These are phyloP conservation scores for Linum lewisii DNA, from an alignment of 345 rosid species.

Conservation along the genomic window DNA sequence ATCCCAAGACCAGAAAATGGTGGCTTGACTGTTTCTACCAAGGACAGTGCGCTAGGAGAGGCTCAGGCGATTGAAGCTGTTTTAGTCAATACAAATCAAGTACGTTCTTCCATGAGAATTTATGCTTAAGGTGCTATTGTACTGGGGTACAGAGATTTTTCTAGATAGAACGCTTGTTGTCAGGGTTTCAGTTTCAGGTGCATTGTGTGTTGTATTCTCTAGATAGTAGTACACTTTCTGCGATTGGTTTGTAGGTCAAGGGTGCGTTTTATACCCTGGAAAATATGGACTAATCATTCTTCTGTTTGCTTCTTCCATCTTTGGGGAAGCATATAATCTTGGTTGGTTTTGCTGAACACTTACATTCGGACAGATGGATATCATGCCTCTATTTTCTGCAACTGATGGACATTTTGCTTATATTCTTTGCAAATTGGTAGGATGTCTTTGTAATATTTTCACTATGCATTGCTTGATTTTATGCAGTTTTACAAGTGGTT, in stretches of 20 bases:
- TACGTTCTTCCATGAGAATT: constrained; percentile 6
- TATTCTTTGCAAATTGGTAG: background rate
- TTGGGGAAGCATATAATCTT: background rate
- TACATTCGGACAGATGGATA: background rate
- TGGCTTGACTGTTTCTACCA: constrained; percentile 40
- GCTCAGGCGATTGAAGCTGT: constrained; percentile 65
- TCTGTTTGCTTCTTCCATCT: background rate
- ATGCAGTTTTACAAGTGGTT: constrained; percentile 95
- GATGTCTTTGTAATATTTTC: background rate
- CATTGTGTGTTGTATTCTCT: background rate
- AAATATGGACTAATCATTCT: background rate
- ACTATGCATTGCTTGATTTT: background rate
- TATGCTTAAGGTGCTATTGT: background rate
- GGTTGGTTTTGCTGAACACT: background rate
- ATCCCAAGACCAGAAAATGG: constrained; percentile 41
- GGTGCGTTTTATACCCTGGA: background rate
- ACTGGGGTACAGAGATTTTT: background rate
- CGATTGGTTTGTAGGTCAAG: background rate
- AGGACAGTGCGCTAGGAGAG: constrained; percentile 39
- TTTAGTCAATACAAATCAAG: constrained; percentile 82
- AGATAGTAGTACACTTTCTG: background rate
- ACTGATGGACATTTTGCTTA: no score
- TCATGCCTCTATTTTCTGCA: no score
- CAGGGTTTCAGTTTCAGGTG: background rate
- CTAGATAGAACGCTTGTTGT: background rate